Evolutionary conservation across 768 basidiomycete species (phyloP).

Genomic region (Cystofilobasidium capitatum): DNA sequence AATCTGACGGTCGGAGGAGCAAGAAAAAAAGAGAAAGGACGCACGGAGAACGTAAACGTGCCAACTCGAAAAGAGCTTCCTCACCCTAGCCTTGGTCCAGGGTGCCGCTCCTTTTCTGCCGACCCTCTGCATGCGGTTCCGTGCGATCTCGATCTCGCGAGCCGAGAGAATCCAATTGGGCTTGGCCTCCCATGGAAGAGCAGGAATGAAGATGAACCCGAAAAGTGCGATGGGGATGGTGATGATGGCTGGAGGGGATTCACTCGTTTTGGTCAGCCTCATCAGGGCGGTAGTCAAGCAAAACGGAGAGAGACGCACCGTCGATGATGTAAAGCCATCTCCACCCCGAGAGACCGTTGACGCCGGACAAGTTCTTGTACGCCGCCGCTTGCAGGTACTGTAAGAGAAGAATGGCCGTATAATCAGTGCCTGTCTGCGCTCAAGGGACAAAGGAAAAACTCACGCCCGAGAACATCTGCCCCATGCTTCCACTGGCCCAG

Average conservation of each 20-base stretch:
- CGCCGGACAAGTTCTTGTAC: constrained; percentile 42
- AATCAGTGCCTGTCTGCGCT: too few relatives aligned
- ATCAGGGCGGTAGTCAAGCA: not conserved
- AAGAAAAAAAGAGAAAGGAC: too few relatives aligned
- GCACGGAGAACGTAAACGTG: too few relatives aligned
- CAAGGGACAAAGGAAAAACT: not conserved
- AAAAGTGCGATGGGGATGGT: constrained; percentile 1
- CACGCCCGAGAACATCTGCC: constrained; percentile 58
- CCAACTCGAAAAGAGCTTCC: not conserved
- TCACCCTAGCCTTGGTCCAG: not conserved
- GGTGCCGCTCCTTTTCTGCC: not conserved
- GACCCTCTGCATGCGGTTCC: not conserved
- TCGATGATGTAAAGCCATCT: not conserved
- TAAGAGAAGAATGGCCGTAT: too few relatives aligned
- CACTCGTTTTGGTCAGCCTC: not conserved
- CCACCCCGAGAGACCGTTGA: constrained; percentile 23
- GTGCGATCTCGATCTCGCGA: constrained; percentile 6
- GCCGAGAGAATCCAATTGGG: constrained; percentile 6
- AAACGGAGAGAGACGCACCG: not conserved
- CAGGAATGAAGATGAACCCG: constrained; percentile 16
- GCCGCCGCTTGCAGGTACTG: constrained; percentile 50
- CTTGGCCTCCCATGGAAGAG: constrained; percentile 10
- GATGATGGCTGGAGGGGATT: not conserved
- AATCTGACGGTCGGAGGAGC: too few relatives aligned
- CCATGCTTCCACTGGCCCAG: constrained; percentile 53